Percentiles rank a stretch among this genome's conserved stretches.
Evolutionary conservation across 306 rosid species (phyloP).

Genomic region (Amphicarpaea edgeworthii): DNA sequence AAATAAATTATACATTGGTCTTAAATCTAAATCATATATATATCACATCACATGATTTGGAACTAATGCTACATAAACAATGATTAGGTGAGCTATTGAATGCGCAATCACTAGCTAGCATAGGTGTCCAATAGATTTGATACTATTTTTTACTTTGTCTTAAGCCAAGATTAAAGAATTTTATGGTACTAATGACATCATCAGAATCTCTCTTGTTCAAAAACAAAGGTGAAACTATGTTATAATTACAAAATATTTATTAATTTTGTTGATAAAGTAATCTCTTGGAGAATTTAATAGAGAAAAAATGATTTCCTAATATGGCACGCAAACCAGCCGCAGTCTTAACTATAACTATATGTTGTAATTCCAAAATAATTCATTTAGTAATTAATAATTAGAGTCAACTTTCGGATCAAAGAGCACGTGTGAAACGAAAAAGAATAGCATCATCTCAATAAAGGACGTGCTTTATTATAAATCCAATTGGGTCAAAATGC

Average conservation of each 20-base stretch:
- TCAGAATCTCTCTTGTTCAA: background rate
- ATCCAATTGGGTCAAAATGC: conserved; percentile 41
- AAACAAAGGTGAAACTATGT: background rate
- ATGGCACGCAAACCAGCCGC: conserved; percentile 18
- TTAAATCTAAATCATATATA: no score
- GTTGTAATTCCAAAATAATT: conserved; percentile 56
- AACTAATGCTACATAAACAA: no score
- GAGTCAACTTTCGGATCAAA: conserved; percentile 65
- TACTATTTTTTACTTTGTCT: conserved; percentile 6
- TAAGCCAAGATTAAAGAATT: conserved; percentile 1
- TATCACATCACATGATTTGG: no score
- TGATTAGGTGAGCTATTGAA: conserved; percentile 15
- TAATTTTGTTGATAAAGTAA: no score
- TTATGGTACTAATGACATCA: conserved; percentile 7
- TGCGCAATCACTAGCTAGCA: background rate
- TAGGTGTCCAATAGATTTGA: background rate
- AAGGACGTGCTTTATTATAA: conserved; percentile 12
- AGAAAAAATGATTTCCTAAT: background rate
- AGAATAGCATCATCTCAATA: conserved; percentile 1
- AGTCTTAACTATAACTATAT: conserved; percentile 44
- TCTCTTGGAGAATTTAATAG: background rate
- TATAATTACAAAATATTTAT: no score
- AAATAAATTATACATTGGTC: no score
- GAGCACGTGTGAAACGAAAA: background rate
- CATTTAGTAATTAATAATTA: conserved; percentile 39